Evolutionary conservation across 1,139 yeast genomes (phyloP).

Genomic region (Diutina sp.): DNA sequence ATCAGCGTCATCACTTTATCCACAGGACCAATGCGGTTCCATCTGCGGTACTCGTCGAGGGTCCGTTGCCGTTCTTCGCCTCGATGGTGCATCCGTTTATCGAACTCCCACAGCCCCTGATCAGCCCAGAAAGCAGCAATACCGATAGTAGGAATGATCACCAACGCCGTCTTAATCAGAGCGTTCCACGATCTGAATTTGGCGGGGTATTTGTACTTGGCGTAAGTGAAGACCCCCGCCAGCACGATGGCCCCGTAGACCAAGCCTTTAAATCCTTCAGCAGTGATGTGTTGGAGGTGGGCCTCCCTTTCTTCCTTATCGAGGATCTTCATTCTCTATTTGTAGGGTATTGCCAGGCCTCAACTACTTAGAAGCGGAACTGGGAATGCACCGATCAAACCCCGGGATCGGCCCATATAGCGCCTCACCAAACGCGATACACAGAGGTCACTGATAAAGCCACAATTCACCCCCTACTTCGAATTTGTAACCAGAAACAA

Average conservation of each 20-base stretch:
- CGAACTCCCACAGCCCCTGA: constrained; percentile 37
- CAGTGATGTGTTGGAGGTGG: constrained; percentile 21
- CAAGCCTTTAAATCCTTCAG: constrained; percentile 30
- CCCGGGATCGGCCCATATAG: background rate
- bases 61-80: constrained; percentile 14
- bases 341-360: background rate
- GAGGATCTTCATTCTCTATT: constrained; percentile 23
- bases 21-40: constrained; percentile 11
- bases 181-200: constrained; percentile 24
- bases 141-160: constrained; percentile 30
- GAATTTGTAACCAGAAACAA: too few relatives aligned
- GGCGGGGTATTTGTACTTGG: constrained; percentile 21
- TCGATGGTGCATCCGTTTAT: constrained; percentile 25
- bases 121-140: constrained; percentile 32
- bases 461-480: too few relatives aligned
- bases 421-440: background rate
- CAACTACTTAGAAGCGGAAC: background rate
- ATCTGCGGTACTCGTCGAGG: constrained; percentile 12
- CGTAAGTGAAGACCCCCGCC: constrained; percentile 19
- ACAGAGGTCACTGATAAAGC: too few relatives aligned
- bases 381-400: background rate
- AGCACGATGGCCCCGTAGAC: constrained; percentile 24
- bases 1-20: constrained; percentile 6
- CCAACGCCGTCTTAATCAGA: constrained; percentile 25
- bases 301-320: constrained; percentile 29